These are phyloP conservation scores for Heracleum sosnowskyi DNA, from an alignment of 129 eudicot genomes.

Conservation along the genomic window DNA sequence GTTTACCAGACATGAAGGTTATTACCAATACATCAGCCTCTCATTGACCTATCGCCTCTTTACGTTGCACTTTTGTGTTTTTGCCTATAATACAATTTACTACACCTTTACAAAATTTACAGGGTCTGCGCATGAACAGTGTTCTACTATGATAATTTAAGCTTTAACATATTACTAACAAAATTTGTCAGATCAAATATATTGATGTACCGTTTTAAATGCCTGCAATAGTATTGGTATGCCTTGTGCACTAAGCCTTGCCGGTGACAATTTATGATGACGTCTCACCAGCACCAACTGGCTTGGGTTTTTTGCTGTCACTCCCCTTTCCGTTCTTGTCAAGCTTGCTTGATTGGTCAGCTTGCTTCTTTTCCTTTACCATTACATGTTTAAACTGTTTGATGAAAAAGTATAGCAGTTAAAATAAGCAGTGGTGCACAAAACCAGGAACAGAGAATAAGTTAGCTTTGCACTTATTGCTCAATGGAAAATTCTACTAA, in stretches of 20 bases:
- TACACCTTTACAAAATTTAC: conserved; percentile 7
- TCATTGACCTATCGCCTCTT: neutral
- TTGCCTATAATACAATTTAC: neutral
- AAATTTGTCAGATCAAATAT: neutral
- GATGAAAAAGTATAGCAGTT: neutral
- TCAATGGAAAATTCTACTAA: conserved; percentile 10
- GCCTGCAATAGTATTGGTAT: neutral
- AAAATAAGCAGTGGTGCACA: neutral
- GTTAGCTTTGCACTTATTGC: neutral
- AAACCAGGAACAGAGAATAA: neutral
- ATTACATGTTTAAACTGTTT: neutral
- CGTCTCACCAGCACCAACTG: conserved; percentile 1
- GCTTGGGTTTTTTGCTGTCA: neutral
- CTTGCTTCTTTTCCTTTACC: conserved; percentile 3
- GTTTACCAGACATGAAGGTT: neutral
- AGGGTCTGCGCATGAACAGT: conserved; percentile 5
- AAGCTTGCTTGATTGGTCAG: conserved; percentile 3
- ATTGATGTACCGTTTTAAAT: conserved; percentile 6
- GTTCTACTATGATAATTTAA: neutral
- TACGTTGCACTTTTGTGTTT: neutral
- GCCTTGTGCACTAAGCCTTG: neutral
- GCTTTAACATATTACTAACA: conserved; percentile 6
- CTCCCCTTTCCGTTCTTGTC: neutral
- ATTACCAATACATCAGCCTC: neutral
- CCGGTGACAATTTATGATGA: neutral